Base-by-base conservation (phyloP, 163 green algal genomes). In the Chlamydomonas reinhardtii region DNA sequence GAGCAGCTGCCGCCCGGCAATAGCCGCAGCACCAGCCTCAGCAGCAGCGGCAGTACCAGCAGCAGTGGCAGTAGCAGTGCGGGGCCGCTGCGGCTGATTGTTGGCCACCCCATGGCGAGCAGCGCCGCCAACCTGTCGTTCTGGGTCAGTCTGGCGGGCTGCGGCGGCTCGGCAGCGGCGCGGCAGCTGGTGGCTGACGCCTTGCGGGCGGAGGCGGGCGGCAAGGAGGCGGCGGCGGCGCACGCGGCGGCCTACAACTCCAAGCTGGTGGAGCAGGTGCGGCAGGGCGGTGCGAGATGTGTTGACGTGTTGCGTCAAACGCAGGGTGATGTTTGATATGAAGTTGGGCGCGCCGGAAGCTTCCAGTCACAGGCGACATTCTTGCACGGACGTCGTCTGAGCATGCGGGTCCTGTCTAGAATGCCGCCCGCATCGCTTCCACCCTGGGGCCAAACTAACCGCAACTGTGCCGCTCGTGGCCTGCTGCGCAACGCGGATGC, bases 41-140 rank as follows among this genome's bases (percentile, higher is more conserved):
- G 74, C 54, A 71, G 31, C 37, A 68, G 64, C 37, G 64, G 37
- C 59, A 65, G 69, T 69, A 62, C 22, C 34, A 76, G 89, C n/a
- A 31, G 59, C 32, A 31, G 52, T 11, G 64, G 48, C 73, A 69
- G 65, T 43, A 24, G 31, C 52, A 37, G 68, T 25, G 22, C 62
- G 25, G 52, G 48, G 39, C 29, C 56, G 56, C 25, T 87, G 22
- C n/a, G 81, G 71, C 65, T 89, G 22, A 54, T 90, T 16, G 81
- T 89, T n/a, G 89, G 89, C 0, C 82, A 90, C 56, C 83, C 84
- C 0, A 59, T 83, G 74, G 66, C 77, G n/a, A 86, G 88, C 73
- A 96, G 92, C 6, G 54, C 82, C 0, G 91, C 76, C 59, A 97
- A 96, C 77, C 82, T 95, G 24, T 72, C 81, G 5, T 98, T 98